Base-by-base conservation (phyloP, 345 rosid genomes). In the Dipteronia sinensis region DNA sequence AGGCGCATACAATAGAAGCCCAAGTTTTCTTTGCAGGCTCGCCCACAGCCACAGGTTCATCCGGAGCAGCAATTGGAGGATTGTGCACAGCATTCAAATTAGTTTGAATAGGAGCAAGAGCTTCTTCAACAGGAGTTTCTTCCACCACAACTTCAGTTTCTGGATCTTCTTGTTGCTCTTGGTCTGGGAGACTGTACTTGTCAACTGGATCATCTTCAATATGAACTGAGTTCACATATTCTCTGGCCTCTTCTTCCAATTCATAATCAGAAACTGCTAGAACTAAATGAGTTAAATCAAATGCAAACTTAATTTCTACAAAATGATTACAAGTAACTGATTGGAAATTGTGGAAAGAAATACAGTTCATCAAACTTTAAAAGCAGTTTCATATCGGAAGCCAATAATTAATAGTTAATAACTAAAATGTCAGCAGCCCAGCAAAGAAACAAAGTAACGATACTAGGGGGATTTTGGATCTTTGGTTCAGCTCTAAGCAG, bases 221-320 rank as follows among this genome's bases (percentile, higher is more conserved):
- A 79, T 88, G 89, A 53, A 87, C 88, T 2, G 95, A 85, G 63
- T 73, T 78, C 77, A 91, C 88, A 34, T 91, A 93, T 49, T 91
- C 97, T 56, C 89, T 88, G 6, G 92, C 91, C 81, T 91, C 95
- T 85, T 93, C 91, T 86, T 92, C 99, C 88, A 92, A 80, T 73
- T 34, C 89, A 74, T 88, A 88, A 83, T 95, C 86, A 67, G 94
- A 84, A 86, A 82, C 98, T 88, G 88, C 66, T 51, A 81, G 10
- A 81, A 82, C 12, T 68, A 76, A 80, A 17, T 65, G 42, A 75
- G 13, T 59, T 56, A 76, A 47, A 72, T 68, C 40, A 78, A 34
- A 77, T 29, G 40, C 19, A 22, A 10, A 59, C 22, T 13, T 5
- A 42, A 23, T 65, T 19, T 20, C 16, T 9, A 27, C 31, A n/a